Evolutionary conservation across 257 asterid species (phyloP), one percentile per base, ranked within the genome.

Genomic region (Lavandula angustifolia): DNA sequence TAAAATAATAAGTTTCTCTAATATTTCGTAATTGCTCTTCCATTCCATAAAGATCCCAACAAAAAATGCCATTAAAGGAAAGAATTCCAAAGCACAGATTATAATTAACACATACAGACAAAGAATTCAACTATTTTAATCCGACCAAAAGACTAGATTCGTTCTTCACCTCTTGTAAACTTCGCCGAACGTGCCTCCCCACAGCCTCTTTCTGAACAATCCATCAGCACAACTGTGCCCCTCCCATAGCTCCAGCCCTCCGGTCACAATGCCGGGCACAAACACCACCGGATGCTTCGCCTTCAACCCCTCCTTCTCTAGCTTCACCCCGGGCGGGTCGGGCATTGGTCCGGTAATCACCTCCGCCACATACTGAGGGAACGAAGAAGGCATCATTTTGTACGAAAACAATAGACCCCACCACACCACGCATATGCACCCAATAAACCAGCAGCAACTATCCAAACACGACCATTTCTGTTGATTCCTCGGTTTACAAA

Each of bases 111-210:
- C 8, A 14, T 5, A 52, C 32, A 22, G 11, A 18, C 12, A 41
- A 41, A 54, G n/a, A 53, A 40, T 40, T 40, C 0, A 75, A 64
- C 14, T 38, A 57, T 57, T 22, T 49, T 9, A 3, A 54, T 54
- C 61, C 57, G 37, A 32, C 29, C 62, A 37, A 35, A 34, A 54
- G 12, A 29, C 32, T 7, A 68, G 32, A 54, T 66, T 43, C 16
- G 34, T 29, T 17, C 8, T 56, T 59, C 73, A 79, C 98, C 98
- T 91, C 78, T 68, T 91, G 76, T 88, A 91, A 51, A 91, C 69
- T 54, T 91, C 98, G 63, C 98, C 98, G 69, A 91, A 91, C 5
- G 92, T 88, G 71, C 98, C 98, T 46, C 98, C 98, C 98, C 98
- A 92, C 13, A 92, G 91, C 84, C 97, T 84, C 76, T 89, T 90